A percentile compares a stretch with the other conserved stretches of the same genome.
These are phyloP conservation scores for Aspergillus funiculosus DNA, from an alignment of 495 filamentous ascomycete genomes.

Conservation along the genomic window DNA sequence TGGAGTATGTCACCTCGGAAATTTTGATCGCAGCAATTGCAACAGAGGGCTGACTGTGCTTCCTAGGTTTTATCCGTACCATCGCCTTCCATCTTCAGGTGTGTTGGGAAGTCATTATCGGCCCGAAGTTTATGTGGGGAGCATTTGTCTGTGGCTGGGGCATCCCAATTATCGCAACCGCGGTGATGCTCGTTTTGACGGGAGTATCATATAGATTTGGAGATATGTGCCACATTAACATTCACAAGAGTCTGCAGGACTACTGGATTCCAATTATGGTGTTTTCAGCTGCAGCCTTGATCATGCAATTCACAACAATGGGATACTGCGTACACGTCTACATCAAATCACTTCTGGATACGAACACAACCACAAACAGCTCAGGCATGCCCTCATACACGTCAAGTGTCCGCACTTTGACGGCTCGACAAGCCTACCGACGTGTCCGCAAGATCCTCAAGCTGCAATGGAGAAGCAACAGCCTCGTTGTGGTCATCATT, in stretches of 20 bases:
- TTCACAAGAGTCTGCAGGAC: constrained; percentile 66
- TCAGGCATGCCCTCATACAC: constrained; percentile 74
- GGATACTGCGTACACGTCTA: constrained; percentile 94
- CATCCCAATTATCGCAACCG: constrained; percentile 65
- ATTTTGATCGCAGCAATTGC: neutral
- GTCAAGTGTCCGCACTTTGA: constrained; percentile 73
- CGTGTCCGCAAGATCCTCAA: constrained; percentile 80
- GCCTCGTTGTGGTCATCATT: constrained; percentile 79
- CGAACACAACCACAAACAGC: constrained; percentile 59
- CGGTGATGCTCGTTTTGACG: constrained; percentile 71
- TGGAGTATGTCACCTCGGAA: constrained; percentile 54
- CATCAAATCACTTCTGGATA: constrained; percentile 70
- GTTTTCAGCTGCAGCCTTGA: constrained; percentile 67
- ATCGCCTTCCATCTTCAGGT: constrained; percentile 94
- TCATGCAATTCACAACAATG: constrained; percentile 81
- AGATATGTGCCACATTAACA: constrained; percentile 86
- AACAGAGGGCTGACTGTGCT: constrained; percentile 7
- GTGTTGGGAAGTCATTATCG: constrained; percentile 90
- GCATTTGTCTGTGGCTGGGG: constrained; percentile 79
- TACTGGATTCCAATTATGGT: constrained; percentile 89
- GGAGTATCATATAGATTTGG: constrained; percentile 95
- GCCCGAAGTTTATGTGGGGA: constrained; percentile 83
- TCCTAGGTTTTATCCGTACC: constrained; percentile 72
- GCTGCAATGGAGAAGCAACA: constrained; percentile 89
- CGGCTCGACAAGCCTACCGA: constrained; percentile 80